Base-by-base conservation (phyloP, 805 yeast species). In the Candida parachauliodes region DNA sequence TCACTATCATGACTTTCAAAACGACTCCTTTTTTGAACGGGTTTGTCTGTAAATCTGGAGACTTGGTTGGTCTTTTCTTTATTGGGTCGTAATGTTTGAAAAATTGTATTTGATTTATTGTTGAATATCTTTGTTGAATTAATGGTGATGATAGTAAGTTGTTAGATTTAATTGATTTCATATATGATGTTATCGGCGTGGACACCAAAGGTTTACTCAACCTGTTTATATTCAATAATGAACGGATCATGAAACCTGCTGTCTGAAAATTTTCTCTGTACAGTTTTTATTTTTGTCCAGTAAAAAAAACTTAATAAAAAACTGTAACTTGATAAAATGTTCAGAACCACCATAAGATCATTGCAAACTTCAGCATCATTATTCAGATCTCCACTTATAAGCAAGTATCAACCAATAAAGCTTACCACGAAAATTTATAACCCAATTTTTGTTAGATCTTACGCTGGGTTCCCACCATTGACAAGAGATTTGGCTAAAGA, bases 21-120 rank as follows among this genome's bases (percentile, higher is more conserved):
- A 93, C 95, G 4, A 93, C 98, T 26, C 97, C 99, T 50, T 89
- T 88, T 50, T 81, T 80, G 52, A 88, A 83, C 1, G 98, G 98
- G 48, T 82, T 77, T n/a, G 61, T 60, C 4, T 81, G 82, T 42
- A 93, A 76, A 62, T 88, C 94, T 5, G 97, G 97, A 0, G 96
- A 75, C 46, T 76, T 79, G 2, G 63, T 60, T 37, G 64, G 67
- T 47, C 63, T 62, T 20, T 81, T 81, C 45, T 74, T 75, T 27
- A 59, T 66, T 20, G 79, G 66, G 59, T 52, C 55, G 3, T 57
- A 77, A 32, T 62, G 72, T 42, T 63, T 76, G 8, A 93, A 93
- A 51, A 79, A 74, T 52, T 78, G 79, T 40, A 82, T 74, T 60
- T 86, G 95, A 57, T 86, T 85, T 45, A 86, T 67, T 0, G 95